These are phyloP conservation scores for Gossypium bickii DNA, from an alignment of 345 rosid genomes.

Conservation along the genomic window DNA sequence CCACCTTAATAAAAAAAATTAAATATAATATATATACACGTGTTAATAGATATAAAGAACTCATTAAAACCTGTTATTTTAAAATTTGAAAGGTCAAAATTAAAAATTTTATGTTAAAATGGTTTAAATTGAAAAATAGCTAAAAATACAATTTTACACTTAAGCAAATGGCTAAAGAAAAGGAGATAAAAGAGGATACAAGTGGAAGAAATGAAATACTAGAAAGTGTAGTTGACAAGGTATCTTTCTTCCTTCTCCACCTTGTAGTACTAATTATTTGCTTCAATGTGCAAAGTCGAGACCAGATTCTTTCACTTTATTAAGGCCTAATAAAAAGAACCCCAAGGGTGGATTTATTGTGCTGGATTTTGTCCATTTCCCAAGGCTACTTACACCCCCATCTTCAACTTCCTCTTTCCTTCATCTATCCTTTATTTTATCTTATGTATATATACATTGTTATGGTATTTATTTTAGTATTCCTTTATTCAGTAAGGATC, in stretches of 20 bases:
- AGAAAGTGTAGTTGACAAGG: not conserved
- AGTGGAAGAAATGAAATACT: no score
- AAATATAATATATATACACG: not conserved
- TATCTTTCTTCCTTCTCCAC: conserved; percentile 9
- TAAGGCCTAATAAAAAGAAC: not conserved
- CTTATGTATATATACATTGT: not conserved
- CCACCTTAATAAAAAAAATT: no score
- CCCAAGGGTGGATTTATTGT: not conserved
- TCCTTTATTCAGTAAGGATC: not conserved
- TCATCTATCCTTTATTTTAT: not conserved
- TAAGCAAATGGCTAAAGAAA: no score
- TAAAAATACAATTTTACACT: no score
- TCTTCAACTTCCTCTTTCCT: conserved; percentile 8
- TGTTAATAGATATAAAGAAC: not conserved
- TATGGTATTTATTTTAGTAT: no score
- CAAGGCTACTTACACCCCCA: conserved; percentile 21
- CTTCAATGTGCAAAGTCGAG: not conserved
- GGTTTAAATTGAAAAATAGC: no score
- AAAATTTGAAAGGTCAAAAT: no score
- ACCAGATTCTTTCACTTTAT: not conserved
- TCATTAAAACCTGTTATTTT: not conserved
- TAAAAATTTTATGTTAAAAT: no score
- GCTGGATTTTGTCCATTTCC: conserved; percentile 21
- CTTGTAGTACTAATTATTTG: not conserved
- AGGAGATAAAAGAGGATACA: not conserved